These are phyloP conservation scores for Verticillium dahliae DNA, from an alignment of 2,329 filamentous ascomycete species.

Conservation along the genomic window DNA sequence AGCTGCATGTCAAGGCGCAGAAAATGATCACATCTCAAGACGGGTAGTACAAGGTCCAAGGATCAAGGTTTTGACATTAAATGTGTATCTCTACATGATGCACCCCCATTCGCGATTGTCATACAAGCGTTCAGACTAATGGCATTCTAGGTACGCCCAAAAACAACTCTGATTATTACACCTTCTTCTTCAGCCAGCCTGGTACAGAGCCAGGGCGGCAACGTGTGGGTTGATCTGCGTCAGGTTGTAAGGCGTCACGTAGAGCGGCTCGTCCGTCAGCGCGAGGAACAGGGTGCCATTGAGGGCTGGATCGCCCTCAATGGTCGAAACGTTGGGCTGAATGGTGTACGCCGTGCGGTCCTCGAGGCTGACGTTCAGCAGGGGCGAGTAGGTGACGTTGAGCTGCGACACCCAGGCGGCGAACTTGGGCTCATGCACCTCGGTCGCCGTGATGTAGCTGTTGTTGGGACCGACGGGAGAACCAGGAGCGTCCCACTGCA, in stretches of 20 bases:
- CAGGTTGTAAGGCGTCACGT: slow-evolving; percentile 71
- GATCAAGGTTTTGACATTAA: neutral
- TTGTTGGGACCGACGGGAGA: slow-evolving; percentile 70
- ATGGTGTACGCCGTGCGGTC: slow-evolving; percentile 57
- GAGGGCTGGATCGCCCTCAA: slow-evolving; percentile 58
- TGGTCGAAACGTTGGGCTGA: slow-evolving; percentile 67
- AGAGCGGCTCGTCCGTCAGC: slow-evolving; percentile 62
- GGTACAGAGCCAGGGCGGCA: slow-evolving; percentile 67
- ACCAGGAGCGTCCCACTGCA: slow-evolving; percentile 68
- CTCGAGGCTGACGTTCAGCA: slow-evolving; percentile 41
- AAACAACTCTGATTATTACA: neutral
- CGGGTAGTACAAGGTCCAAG: neutral
- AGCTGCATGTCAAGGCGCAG: no score
- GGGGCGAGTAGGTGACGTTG: slow-evolving; percentile 62
- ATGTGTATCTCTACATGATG: neutral
- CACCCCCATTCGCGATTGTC: neutral
- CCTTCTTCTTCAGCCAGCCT: slow-evolving; percentile 49
- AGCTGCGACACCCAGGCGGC: slow-evolving; percentile 75
- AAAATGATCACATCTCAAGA: neutral
- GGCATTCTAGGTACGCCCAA: neutral
- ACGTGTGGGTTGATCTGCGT: slow-evolving; percentile 70
- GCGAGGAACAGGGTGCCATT: slow-evolving; percentile 79
- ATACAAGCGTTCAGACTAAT: neutral
- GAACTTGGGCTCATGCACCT: slow-evolving; percentile 54
- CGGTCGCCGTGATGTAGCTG: slow-evolving; percentile 64